Evolutionary conservation across 129 eudicot genomes (phyloP), one percentile per base, ranked within the genome.

Genomic region (Lactuca saligna): DNA sequence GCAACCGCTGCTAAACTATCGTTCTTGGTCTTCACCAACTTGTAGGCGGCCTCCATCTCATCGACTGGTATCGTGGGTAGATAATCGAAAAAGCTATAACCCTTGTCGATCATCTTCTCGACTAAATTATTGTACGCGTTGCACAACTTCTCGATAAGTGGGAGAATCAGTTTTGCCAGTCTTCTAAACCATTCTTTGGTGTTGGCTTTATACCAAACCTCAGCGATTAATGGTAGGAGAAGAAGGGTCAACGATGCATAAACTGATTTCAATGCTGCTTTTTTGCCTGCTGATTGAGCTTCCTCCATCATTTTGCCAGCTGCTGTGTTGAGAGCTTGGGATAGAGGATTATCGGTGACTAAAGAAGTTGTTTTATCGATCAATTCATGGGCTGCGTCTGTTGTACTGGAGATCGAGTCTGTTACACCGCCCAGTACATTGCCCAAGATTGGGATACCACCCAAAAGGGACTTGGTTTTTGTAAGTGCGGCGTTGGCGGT

Each of bases 21-120:
- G 51, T 63, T 73, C 61, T 75, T 70, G 2, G 86, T 62, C 78
- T 82, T 86, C 48, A 79, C 84, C 74, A 79, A 83, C 74, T 83
- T 83, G 70, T 79, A 85, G 7, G 97, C 97, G 72, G 78, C 81
- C 20, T 78, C 77, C 34, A 87, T 72, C 17, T 85, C 96, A 4
- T 81, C 82, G 1, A 83, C 61, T 1, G 97, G 97, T 25, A 87
- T 57, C 39, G 70, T 63, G 0, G 97, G 97, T 25, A 85, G 15
- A 67, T 85, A 72, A 65, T 67, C 49, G 17, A 75, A 81, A 7
- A 81, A 17, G 35, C 63, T 41, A 63, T 85, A 77, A 59, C 91
- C 95, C 75, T 85, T 79, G 7, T 17, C 75, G 2, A 48, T 63
- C 86, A 85, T 7, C 41, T 71, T 67, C 0, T 51, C 8, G 8